A percentile compares a stretch with the other conserved stretches of the same genome.
Conservation (phyloP, 768 basidiomycete species). For the Leccinum boreale region DNA sequence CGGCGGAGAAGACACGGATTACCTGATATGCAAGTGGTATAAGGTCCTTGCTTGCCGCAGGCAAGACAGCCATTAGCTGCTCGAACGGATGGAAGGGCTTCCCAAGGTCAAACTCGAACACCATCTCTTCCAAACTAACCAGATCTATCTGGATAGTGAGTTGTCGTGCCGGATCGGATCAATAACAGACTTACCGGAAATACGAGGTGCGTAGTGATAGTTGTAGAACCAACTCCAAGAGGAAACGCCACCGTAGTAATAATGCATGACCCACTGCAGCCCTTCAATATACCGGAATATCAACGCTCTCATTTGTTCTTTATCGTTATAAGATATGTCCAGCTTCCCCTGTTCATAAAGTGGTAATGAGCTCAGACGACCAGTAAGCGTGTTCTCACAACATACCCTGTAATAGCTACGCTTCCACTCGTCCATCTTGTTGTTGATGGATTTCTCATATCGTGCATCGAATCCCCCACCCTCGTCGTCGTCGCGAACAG, state of each 20-base stretch:
- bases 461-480: slow-evolving; percentile 76
- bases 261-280: slow-evolving; percentile 98
- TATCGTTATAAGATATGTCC: slow-evolving; percentile 70
- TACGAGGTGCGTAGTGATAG: slow-evolving; percentile 96
- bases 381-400: slow-evolving; percentile 29
- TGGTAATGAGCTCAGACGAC: slow-evolving; percentile 11
- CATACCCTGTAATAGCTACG: slow-evolving; percentile 84
- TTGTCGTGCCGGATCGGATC: background rate
- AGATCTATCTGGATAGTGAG: slow-evolving; percentile 43
- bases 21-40: slow-evolving; percentile 87
- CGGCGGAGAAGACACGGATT: background rate
- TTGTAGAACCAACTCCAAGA: slow-evolving; percentile 99
- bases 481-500: slow-evolving; percentile 67
- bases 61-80: slow-evolving; percentile 97
- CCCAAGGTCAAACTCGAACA: slow-evolving; percentile 85
- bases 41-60: slow-evolving; percentile 83
- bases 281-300: slow-evolving; percentile 87
- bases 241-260: slow-evolving; percentile 95
- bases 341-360: slow-evolving; percentile 69
- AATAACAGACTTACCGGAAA: slow-evolving; percentile 64
- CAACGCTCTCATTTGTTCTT: slow-evolving; percentile 65
- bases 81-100: slow-evolving; percentile 90
- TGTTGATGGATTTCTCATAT: slow-evolving; percentile 65
- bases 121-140: slow-evolving; percentile 64
- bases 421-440: slow-evolving; percentile 95